A percentile compares a stretch with the other conserved stretches of the same genome.
Evolutionary conservation across 805 yeast genomes (phyloP).

Genomic region (Candida corydali): DNA sequence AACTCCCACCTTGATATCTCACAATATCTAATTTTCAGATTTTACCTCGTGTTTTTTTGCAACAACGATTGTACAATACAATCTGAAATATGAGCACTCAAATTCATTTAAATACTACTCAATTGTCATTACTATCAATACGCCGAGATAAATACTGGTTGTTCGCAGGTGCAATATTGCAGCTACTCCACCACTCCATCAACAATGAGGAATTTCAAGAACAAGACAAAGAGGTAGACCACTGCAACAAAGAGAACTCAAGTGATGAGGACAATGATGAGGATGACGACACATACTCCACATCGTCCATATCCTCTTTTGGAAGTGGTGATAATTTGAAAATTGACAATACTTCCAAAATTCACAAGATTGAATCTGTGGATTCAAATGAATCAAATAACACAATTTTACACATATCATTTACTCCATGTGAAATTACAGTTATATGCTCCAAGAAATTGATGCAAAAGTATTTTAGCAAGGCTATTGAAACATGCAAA

Average conservation of each 20-base stretch:
- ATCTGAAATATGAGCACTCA: conserved; percentile 39
- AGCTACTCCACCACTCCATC: conserved; percentile 38
- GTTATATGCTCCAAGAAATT: conserved; percentile 45
- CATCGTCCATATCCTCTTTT: conserved; percentile 5
- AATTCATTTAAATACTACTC: conserved; percentile 44
- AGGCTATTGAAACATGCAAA: conserved; percentile 33
- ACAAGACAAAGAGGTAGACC: conserved; percentile 12
- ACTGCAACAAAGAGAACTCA: conserved; percentile 9
- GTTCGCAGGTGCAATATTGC: conserved; percentile 49
- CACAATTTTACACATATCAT: conserved; percentile 55
- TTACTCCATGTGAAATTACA: conserved; percentile 61
- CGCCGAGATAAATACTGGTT: conserved; percentile 51
- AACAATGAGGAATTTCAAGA: neutral
- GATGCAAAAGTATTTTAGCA: conserved; percentile 34
- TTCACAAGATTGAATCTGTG: conserved; percentile 2
- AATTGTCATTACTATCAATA: conserved; percentile 48
- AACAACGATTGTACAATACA: neutral
- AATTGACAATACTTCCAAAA: conserved; percentile 30
- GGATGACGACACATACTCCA: conserved; percentile 6
- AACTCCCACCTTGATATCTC: neutral
- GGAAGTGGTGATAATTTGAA: conserved; percentile 6
- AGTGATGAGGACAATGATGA: conserved; percentile 11
- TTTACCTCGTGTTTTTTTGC: neutral
- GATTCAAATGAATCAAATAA: conserved; percentile 33
- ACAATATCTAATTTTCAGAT: neutral